phyloP scores from a whole-genome alignment of 192 early-diverging fungal species.

The Gaertneriomyces semiglobifer region DNA sequence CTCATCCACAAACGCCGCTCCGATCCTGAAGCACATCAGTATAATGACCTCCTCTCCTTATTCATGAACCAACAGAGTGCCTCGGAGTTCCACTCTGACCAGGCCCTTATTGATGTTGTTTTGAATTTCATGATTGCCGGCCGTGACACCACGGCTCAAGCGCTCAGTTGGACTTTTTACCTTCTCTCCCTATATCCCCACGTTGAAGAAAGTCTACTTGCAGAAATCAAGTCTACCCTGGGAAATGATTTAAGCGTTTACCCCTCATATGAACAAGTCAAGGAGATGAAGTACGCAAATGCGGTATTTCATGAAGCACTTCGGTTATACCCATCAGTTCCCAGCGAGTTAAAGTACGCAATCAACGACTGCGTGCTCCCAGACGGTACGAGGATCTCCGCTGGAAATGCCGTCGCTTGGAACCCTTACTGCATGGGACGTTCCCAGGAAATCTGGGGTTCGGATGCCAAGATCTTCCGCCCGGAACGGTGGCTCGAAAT shows the following conservation, averaged over 20 bases:
- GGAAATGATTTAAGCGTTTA: background rate
- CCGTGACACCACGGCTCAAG: slow-evolving; percentile 59
- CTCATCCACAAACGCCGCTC: slow-evolving; percentile 23
- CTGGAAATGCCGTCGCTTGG: slow-evolving; percentile 51
- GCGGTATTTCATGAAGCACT: slow-evolving; percentile 60
- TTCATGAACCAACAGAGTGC: slow-evolving; percentile 34
- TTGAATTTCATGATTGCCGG: slow-evolving; percentile 47
- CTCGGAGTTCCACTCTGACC: slow-evolving; percentile 25
- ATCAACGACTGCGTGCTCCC: slow-evolving; percentile 58
- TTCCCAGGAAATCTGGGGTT: slow-evolving; percentile 56
- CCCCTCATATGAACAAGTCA: slow-evolving; percentile 38
- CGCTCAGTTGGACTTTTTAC: slow-evolving; percentile 53
- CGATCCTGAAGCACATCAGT: background rate
- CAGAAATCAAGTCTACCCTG: slow-evolving; percentile 29
- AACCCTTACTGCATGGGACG: slow-evolving; percentile 49
- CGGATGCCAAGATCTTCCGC: slow-evolving; percentile 57
- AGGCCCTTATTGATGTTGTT: slow-evolving; percentile 35
- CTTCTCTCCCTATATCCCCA: slow-evolving; percentile 41
- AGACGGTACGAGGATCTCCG: slow-evolving; percentile 51
- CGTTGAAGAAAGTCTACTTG: slow-evolving; percentile 16
- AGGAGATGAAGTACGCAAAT: slow-evolving; percentile 49
- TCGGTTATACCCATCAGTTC: slow-evolving; percentile 66
- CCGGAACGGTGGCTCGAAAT: slow-evolving; percentile 65
- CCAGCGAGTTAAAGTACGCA: slow-evolving; percentile 52
- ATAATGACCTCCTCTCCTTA: slow-evolving; percentile 35